Percentiles rank a stretch among this genome's conserved stretches.
phyloP scores from a whole-genome alignment of 202 grass and related monocot genomes.

The Alloteropsis angusta region DNA sequence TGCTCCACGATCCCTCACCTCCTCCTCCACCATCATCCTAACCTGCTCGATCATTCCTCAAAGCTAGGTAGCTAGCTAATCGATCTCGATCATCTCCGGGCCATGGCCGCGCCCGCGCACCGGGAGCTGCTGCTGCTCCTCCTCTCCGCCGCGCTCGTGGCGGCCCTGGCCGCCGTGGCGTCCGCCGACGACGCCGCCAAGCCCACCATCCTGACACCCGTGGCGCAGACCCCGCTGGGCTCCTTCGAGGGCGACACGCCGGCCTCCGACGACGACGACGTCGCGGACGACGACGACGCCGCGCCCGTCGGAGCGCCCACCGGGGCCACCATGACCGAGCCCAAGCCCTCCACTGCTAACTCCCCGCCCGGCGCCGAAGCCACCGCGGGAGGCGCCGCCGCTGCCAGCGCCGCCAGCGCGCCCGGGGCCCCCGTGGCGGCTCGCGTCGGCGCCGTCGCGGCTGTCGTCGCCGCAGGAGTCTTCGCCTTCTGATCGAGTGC shows the following conservation, averaged over 20 bases:
- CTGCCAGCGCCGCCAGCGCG: not conserved
- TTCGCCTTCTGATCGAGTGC: conserved; percentile 21
- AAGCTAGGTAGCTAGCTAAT: no score
- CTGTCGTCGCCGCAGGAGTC: not conserved
- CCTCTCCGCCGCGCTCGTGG: conserved; percentile 16
- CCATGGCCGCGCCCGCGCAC: conserved; percentile 25
- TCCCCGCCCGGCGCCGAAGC: conserved; percentile 2
- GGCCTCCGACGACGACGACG: conserved; percentile 12
- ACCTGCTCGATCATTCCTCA: not conserved
- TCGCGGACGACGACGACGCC: conserved; percentile 31
- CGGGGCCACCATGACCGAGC: conserved; percentile 39
- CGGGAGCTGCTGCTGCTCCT: conserved; percentile 22
- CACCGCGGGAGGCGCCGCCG: not conserved
- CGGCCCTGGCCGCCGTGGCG: not conserved
- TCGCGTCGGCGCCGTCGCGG: not conserved
- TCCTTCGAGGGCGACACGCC: conserved; percentile 33
- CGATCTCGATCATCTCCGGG: not conserved
- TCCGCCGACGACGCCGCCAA: conserved; percentile 20
- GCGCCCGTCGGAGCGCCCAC: conserved; percentile 28
- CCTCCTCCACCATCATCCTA: not conserved
- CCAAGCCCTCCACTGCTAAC: not conserved
- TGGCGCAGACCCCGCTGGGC: conserved; percentile 27
- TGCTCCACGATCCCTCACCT: not conserved
- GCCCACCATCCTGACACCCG: conserved; percentile 41
- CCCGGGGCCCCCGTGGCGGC: not conserved